phyloP scores from a whole-genome alignment of 306 rosid species.

The Vicia villosa region DNA sequence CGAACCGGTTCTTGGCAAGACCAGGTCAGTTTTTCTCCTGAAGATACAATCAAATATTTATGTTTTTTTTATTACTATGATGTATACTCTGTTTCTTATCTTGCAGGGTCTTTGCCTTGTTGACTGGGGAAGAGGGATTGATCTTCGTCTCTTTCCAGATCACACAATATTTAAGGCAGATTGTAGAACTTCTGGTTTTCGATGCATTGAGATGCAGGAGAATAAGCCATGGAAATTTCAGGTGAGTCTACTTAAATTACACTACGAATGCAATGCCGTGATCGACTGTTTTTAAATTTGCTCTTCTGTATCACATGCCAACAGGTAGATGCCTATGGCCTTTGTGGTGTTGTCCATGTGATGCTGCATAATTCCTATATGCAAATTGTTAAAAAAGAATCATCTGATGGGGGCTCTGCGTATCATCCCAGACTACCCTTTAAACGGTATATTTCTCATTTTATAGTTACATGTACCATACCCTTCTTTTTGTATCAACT shows the following conservation, averaged over 20 bases:
- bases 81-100: slow-evolving; percentile 28
- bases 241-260: slow-evolving; percentile 48
- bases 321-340: slow-evolving; percentile 86
- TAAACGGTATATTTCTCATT: slow-evolving; percentile 59
- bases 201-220: slow-evolving; percentile 90
- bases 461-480: slow-evolving; percentile 6
- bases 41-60: slow-evolving; percentile 18
- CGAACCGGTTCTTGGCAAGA: slow-evolving; percentile 78
- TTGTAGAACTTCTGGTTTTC: slow-evolving; percentile 89
- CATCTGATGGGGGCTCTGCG: slow-evolving; percentile 56
- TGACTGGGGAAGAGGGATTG: slow-evolving; percentile 99
- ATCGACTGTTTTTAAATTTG: slow-evolving; percentile 26
- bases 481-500: slow-evolving; percentile 19
- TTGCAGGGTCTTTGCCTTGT: slow-evolving; percentile 94
- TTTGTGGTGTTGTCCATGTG: slow-evolving; percentile 72
- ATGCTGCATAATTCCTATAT: slow-evolving; percentile 84
- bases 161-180: slow-evolving; percentile 69
- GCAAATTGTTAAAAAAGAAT: slow-evolving; percentile 71
- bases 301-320: slow-evolving; percentile 30
- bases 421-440: slow-evolving; percentile 73
- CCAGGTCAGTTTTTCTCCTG: slow-evolving; percentile 59
- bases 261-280: slow-evolving; percentile 26
- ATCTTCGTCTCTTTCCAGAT: slow-evolving; percentile 75
- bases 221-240: slow-evolving; percentile 83
- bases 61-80: slow-evolving; percentile 27